phyloP scores from a whole-genome alignment of 1,284 basidiomycete genomes.

The Puccinia polysora region DNA sequence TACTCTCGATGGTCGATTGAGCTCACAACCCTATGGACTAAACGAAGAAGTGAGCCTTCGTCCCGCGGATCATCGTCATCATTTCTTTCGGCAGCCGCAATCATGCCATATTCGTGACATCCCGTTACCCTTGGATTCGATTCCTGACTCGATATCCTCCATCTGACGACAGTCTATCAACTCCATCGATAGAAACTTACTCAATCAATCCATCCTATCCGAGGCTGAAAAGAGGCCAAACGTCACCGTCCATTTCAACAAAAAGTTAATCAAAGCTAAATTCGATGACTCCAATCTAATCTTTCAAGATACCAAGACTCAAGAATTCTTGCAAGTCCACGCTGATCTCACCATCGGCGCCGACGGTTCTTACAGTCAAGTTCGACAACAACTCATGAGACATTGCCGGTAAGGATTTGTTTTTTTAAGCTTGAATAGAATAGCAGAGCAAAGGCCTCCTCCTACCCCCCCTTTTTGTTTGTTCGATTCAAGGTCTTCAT shows the following conservation, averaged over 20 bases:
- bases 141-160: background rate
- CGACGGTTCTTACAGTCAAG: constrained; percentile 81
- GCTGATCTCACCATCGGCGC: constrained; percentile 58
- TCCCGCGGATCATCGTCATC: constrained; percentile 26
- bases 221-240: constrained; percentile 63
- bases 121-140: background rate
- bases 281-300: constrained; percentile 62
- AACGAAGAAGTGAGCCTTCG: constrained; percentile 12
- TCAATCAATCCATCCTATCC: constrained; percentile 78
- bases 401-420: constrained; percentile 66
- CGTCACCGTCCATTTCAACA: constrained; percentile 70
- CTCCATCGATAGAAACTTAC: constrained; percentile 79
- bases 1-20: constrained; percentile 59
- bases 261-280: constrained; percentile 68
- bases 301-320: constrained; percentile 41
- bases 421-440: no score
- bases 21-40: constrained; percentile 29
- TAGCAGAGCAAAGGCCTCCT: constrained; percentile 3
- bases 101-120: no score
- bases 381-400: constrained; percentile 81
- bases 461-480: background rate
- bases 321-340: constrained; percentile 47
- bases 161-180: constrained; percentile 73
- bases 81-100: background rate
- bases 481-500: no score